phyloP scores from a whole-genome alignment of 345 rosid genomes.

The Garcia nutans region DNA sequence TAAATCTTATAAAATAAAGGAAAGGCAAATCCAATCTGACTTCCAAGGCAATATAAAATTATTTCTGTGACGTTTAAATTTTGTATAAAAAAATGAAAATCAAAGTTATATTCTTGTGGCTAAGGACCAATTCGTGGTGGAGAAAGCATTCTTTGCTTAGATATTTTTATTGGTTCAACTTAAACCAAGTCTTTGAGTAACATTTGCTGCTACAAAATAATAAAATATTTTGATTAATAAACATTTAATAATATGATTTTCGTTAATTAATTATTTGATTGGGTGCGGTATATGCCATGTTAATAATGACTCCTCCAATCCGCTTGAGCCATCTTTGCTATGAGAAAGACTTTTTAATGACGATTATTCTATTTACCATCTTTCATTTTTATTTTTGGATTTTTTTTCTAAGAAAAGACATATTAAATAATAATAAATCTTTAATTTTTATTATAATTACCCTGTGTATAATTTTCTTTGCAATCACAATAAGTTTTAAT shows the following conservation, averaged over 20 bases:
- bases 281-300: neutral
- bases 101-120: constrained; percentile 25
- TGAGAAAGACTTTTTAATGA: no score
- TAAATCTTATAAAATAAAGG: neutral
- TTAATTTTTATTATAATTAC: no score
- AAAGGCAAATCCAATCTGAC: neutral
- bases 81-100: neutral
- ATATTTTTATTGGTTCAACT: constrained; percentile 5
- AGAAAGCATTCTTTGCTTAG: neutral
- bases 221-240: neutral
- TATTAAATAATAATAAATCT: no score
- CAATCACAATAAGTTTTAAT: no score
- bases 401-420: no score
- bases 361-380: neutral
- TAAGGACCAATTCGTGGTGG: constrained; percentile 41
- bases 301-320: neutral
- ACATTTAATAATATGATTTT: neutral
- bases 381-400: no score
- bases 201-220: neutral
- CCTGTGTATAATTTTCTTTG: no score
- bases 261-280: neutral
- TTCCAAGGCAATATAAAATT: neutral
- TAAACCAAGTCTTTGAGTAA: neutral
- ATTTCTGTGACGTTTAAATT: neutral
- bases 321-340: neutral